These are phyloP conservation scores for Penicillium hordei DNA, from an alignment of 2,329 filamentous ascomycete genomes.

Conservation along the genomic window DNA sequence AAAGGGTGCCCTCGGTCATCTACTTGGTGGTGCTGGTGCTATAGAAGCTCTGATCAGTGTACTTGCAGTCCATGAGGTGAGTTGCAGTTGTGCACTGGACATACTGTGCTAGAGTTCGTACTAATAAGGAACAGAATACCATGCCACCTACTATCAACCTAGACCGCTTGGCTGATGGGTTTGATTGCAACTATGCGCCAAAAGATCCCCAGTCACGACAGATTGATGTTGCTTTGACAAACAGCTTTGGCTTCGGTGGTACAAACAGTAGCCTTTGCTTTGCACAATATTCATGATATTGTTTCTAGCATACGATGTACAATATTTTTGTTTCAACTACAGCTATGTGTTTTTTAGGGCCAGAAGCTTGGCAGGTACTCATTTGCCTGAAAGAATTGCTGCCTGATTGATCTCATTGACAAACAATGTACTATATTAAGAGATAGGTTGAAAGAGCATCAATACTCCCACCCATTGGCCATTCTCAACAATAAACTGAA, in stretches of 20 bases:
- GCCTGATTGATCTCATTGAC: background rate
- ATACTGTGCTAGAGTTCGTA: background rate
- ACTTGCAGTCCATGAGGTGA: constrained; percentile 73
- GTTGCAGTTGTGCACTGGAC: constrained; percentile 26
- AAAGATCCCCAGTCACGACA: constrained; percentile 66
- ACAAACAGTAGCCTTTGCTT: constrained; percentile 92
- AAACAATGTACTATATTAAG: background rate
- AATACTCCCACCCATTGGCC: background rate
- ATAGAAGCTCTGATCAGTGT: constrained; percentile 86
- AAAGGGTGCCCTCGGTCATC: constrained; percentile 88
- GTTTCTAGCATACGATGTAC: constrained; percentile 3
- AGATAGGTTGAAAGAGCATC: background rate
- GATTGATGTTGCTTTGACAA: constrained; percentile 77
- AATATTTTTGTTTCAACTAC: constrained; percentile 6
- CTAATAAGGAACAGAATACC: constrained; percentile 57
- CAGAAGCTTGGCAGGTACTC: constrained; percentile 1
- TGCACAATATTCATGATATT: constrained; percentile 25
- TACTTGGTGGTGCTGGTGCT: constrained; percentile 87
- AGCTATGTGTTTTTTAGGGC: background rate
- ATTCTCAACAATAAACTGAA: background rate
- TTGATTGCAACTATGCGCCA: constrained; percentile 83
- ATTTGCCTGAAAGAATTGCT: background rate
- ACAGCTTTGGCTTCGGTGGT: constrained; percentile 97
- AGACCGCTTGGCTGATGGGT: constrained; percentile 61
- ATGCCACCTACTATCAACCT: constrained; percentile 89